Percentiles rank a stretch among this genome's conserved stretches.
Evolutionary conservation across 2,329 filamentous ascomycete genomes (phyloP).

Genomic region (Drechslerella stenobrocha): DNA sequence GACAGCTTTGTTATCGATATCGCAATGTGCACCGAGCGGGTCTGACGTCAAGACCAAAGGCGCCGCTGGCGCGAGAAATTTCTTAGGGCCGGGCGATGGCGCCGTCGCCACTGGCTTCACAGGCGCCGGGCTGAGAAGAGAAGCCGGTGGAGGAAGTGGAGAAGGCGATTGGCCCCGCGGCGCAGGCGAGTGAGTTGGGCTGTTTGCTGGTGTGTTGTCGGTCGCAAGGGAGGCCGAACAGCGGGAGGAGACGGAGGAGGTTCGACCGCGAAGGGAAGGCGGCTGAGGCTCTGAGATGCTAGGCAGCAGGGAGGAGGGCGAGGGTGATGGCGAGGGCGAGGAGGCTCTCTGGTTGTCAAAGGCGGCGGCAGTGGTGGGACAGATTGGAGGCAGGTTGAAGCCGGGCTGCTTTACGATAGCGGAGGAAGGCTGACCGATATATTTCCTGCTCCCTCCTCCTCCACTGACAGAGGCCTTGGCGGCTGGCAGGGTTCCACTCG

Average conservation of each 20-base stretch:
- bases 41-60: constrained; percentile 10
- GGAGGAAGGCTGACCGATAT: neutral
- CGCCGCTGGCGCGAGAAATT: neutral
- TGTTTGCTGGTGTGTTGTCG: constrained; percentile 34
- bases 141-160: constrained; percentile 7
- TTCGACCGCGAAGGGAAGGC: constrained; percentile 31
- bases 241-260: constrained; percentile 10
- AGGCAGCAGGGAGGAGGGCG: constrained; percentile 43
- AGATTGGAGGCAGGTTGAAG: constrained; percentile 46
- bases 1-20: neutral
- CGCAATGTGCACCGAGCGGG: constrained; percentile 22
- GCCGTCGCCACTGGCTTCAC: neutral
- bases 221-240: constrained; percentile 17
- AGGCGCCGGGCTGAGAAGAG: neutral
- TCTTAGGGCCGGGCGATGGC: neutral
- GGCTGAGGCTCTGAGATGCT: constrained; percentile 42
- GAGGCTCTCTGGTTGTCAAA: constrained; percentile 28
- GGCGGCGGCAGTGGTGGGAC: constrained; percentile 18
- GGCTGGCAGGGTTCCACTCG: neutral
- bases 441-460: no score
- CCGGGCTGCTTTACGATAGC: constrained; percentile 16
- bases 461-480: neutral
- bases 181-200: constrained; percentile 1
- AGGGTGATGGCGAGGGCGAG: constrained; percentile 20
- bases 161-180: constrained; percentile 25